These are phyloP conservation scores for Penicillium freii DNA, from an alignment of 2,329 filamentous ascomycete genomes.

Conservation along the genomic window DNA sequence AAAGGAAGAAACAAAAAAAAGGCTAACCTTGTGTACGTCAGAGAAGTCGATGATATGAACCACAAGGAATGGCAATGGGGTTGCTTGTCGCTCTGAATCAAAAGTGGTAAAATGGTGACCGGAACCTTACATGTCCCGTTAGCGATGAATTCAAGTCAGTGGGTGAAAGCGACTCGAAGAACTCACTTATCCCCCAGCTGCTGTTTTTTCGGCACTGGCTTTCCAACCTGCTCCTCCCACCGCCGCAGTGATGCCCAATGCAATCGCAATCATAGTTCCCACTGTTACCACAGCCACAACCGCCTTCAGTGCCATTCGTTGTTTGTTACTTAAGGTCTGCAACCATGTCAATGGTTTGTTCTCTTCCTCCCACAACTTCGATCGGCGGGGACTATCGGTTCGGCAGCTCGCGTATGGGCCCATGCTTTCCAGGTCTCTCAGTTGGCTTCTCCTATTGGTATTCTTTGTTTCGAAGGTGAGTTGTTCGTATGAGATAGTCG, in stretches of 20 bases:
- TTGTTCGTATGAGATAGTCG: slow-evolving; percentile 27
- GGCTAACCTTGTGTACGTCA: background rate
- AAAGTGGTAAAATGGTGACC: background rate
- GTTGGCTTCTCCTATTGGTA: slow-evolving; percentile 13
- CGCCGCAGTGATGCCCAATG: slow-evolving; percentile 45
- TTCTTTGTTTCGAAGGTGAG: slow-evolving; percentile 28
- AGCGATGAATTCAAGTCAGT: background rate
- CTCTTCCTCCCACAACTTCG: slow-evolving; percentile 37
- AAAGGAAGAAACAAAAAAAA: background rate
- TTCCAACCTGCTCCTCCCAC: slow-evolving; percentile 48
- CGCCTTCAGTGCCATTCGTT: slow-evolving; percentile 41
- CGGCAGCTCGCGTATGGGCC: slow-evolving; percentile 17
- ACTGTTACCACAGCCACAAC: slow-evolving; percentile 43
- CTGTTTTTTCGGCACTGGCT: slow-evolving; percentile 31
- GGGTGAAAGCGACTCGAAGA: background rate
- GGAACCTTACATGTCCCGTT: background rate
- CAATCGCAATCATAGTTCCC: slow-evolving; percentile 46
- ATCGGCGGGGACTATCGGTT: slow-evolving; percentile 26
- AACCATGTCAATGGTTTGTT: slow-evolving; percentile 38
- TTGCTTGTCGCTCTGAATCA: background rate
- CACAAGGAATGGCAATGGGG: background rate
- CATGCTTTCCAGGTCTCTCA: slow-evolving; percentile 37
- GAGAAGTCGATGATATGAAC: background rate
- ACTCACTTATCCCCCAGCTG: slow-evolving; percentile 25
- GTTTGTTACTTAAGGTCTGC: slow-evolving; percentile 33